Conservation (phyloP, 192 early-diverging fungal genomes). For the Umbelopsis ramanniana region DNA sequence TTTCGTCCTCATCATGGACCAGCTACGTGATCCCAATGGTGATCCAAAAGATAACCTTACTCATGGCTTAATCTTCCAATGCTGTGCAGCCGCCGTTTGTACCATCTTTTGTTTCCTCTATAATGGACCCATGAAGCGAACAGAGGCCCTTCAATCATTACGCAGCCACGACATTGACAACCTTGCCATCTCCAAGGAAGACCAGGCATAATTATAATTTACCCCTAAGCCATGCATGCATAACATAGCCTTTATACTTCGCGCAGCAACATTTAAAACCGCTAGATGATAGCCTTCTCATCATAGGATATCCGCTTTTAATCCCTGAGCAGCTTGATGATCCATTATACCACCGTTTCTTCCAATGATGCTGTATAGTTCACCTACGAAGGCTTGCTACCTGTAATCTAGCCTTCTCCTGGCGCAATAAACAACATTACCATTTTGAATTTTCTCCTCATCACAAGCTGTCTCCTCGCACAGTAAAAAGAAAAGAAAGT, state of each 20-base stretch:
- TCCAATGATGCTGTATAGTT: too few species aligned
- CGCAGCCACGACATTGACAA: background rate
- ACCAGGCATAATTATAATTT: background rate
- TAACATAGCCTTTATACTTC: background rate
- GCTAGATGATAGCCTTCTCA: background rate
- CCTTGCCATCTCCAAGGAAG: slow-evolving; percentile 6
- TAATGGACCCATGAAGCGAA: slow-evolving; percentile 6
- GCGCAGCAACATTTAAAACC: background rate
- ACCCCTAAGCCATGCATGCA: background rate
- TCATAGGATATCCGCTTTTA: too few species aligned
- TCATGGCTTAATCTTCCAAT: background rate
- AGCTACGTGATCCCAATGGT: background rate
- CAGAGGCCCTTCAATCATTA: background rate
- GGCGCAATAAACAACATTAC: too few species aligned
- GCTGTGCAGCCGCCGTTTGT: slow-evolving; percentile 4
- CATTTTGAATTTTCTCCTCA: too few species aligned
- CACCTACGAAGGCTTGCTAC: too few species aligned
- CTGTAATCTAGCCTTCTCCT: too few species aligned
- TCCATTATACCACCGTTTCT: too few species aligned
- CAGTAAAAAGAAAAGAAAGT: too few species aligned
- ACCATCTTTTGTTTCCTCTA: background rate
- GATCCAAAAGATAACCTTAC: background rate
- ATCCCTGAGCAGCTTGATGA: too few species aligned
- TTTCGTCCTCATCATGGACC: slow-evolving; percentile 8
- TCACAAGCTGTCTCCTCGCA: too few species aligned